Base-by-base conservation (phyloP, 768 basidiomycete species). In the Filobasidium floriforme region DNA sequence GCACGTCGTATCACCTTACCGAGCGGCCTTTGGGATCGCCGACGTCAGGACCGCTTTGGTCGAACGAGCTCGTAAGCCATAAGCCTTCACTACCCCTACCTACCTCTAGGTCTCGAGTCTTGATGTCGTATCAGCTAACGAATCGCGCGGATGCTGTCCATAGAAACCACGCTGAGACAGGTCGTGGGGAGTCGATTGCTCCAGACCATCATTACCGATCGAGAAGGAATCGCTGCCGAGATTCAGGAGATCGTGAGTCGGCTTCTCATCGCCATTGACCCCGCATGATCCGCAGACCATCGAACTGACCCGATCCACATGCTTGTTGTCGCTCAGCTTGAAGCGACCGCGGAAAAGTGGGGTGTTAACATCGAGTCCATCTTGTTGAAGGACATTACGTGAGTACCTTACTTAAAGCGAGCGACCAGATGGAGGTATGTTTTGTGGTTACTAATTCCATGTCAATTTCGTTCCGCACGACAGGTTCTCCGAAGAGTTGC, bases 341-440 rank as follows among this genome's bases (percentile, higher is more conserved):
- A 76, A 65, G 72, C 67, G 1, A 75, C 76, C 6, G 75, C 79
- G 28, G 77, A 79, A 68, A 90, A 90, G 77, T 97, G 94, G 94
- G 94, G 94, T 77, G 94, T 98, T 51, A 83, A 89, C 32, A 93
- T 97, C 77, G 94, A 97, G 78, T 89, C 90, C 61, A 93, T 98
- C 80, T 86, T 96, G 54, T 76, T 80, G 68, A 80, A 80, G 68
- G 79, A 75, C 65, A 75, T 75, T 68, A 54, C 41, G 61, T 57
- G 22, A 41, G 64, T 32, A 15, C 28, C 12, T 49, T 32, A 22
- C 3, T n/a, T n/a, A n/a, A n/a, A n/a, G n/a, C n/a, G n/a, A 1
- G 61, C 28, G 28, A 26, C 7, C 4, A 18, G 18, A 19, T 15
- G 54, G 26, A 57, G 24, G 28, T n/a, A n/a, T n/a, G n/a, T n/a